Base-by-base conservation (phyloP, 768 basidiomycete species). In the Lepiota brunneoincarnata region DNA sequence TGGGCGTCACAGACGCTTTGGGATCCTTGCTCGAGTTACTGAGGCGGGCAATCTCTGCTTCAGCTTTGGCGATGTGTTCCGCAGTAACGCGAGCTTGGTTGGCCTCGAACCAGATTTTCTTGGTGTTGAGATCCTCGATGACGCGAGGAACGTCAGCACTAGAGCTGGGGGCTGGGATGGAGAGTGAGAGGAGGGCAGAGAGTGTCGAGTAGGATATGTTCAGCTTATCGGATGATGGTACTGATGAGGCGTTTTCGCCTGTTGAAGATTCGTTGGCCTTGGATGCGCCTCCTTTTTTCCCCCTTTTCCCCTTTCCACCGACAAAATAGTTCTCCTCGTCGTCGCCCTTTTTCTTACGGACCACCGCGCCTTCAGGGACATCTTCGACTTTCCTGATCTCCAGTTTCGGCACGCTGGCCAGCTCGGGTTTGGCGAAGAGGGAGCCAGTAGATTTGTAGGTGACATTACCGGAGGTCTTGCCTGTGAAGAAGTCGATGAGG, bases 51-150 rank as follows among this genome's bases (percentile, higher is more conserved):
- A 93, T 89, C 59, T 88, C 81, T 12, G 77, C 79, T 67, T 93
- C 87, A 11, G 87, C 92, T 71, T 89, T 89, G 36, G 84, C 82
- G 47, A 93, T 74, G 61, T 91, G 90, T 64, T 91, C 89, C 4
- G 82, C 79, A 2, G 91, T 93, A 58, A 80, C 82, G 20, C 83
- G 83, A 23, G 80, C 82, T 70, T 95, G 93, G 72, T 98, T 98
- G 28, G 91, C 95, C 67, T 89, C 85, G 64, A 84, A 97, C 93
- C 94, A 98, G 20, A 86, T 78, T 75, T 94, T 94, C 80, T 98
- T 99, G 47, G 83, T 91, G 70, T 89, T 89, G 54, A 99, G 78
- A 67, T 97, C 91, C 64, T 91, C 89, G 53, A 98, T 77, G 43
- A 93, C 83, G 49, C 92, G 89, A 50, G 86, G 80, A 31, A 94